Percentiles rank a stretch among this genome's conserved stretches.
Evolutionary conservation across 768 basidiomycete species (phyloP).

Genomic region (Artomyces pyxidatus): DNA sequence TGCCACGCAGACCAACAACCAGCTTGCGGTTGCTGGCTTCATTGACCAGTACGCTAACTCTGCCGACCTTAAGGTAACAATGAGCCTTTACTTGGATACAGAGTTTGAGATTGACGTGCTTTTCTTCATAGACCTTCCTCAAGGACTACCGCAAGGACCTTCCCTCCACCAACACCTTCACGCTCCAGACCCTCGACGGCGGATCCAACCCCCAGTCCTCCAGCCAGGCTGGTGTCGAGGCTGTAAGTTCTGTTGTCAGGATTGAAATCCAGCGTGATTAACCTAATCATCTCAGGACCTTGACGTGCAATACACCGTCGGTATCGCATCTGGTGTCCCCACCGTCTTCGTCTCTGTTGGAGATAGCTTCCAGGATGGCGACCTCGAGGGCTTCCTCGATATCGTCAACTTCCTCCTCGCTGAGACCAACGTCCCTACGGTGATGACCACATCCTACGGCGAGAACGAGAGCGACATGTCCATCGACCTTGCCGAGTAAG

Average conservation of each 20-base stretch:
- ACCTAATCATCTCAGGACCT: too few relatives aligned
- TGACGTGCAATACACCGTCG: constrained; percentile 30
- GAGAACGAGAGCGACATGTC: constrained; percentile 8
- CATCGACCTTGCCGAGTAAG: not conserved
- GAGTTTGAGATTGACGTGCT: not conserved
- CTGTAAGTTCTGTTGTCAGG: too few relatives aligned
- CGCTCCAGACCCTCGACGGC: constrained; percentile 11
- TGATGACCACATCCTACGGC: constrained; percentile 17
- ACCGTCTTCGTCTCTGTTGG: constrained; percentile 21
- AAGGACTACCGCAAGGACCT: not conserved
- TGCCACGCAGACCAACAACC: constrained; percentile 18
- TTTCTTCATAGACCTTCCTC: not conserved
- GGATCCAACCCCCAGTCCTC: constrained; percentile 21
- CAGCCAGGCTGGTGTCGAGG: not conserved
- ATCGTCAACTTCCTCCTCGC: constrained; percentile 13
- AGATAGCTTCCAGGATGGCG: constrained; percentile 8
- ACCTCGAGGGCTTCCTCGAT: constrained; percentile 2
- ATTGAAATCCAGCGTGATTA: constrained; percentile 7
- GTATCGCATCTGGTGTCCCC: constrained; percentile 21
- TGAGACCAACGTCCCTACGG: constrained; percentile 11
- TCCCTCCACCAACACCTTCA: constrained; percentile 1
- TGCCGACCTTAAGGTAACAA: constrained; percentile 19
- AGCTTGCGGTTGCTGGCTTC: constrained; percentile 24
- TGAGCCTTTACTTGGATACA: not conserved
- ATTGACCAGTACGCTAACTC: constrained; percentile 20